Evolutionary conservation across 2,329 filamentous ascomycete genomes (phyloP).

Genomic region (Gyromitra esculenta): DNA sequence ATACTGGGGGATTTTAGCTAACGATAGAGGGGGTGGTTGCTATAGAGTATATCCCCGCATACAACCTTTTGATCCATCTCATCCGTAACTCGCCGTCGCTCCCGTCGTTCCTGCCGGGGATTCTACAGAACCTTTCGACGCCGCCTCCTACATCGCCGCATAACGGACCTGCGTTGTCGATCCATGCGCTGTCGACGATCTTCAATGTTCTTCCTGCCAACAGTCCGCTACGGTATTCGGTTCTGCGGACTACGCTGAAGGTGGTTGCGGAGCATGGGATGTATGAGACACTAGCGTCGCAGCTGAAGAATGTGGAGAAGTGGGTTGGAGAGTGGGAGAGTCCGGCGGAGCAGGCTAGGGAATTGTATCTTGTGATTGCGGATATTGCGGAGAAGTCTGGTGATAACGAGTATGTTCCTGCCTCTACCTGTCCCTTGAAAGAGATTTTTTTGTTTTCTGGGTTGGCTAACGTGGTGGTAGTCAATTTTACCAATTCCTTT

Average conservation of each 20-base stretch:
- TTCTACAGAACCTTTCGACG: constrained; percentile 89
- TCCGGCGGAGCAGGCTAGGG: constrained; percentile 82
- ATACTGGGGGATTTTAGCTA: constrained; percentile 2
- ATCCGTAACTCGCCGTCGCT: constrained; percentile 85
- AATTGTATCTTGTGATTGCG: constrained; percentile 82
- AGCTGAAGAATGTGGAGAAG: constrained; percentile 80
- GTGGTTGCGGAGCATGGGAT: constrained; percentile 79
- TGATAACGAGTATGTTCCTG: constrained; percentile 73
- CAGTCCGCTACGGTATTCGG: constrained; percentile 84
- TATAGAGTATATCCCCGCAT: constrained; percentile 88
- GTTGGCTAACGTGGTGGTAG: constrained; percentile 62
- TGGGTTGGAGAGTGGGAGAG: constrained; percentile 88
- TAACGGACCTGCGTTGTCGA: constrained; percentile 84
- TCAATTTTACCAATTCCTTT: constrained; percentile 72
- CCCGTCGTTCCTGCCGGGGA: constrained; percentile 83
- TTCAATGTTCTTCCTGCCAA: constrained; percentile 89
- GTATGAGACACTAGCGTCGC: constrained; percentile 84
- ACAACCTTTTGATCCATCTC: constrained; percentile 96
- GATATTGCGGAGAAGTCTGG: constrained; percentile 81
- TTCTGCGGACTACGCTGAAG: constrained; percentile 86
- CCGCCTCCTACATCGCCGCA: constrained; percentile 85
- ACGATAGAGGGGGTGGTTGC: neutral
- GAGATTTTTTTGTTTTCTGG: constrained; percentile 63
- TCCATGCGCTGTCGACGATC: constrained; percentile 90
- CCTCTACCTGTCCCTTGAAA: constrained; percentile 64